Evolutionary conservation across 805 yeast species (phyloP).

Genomic region (Diddensiella transvaalensis): DNA sequence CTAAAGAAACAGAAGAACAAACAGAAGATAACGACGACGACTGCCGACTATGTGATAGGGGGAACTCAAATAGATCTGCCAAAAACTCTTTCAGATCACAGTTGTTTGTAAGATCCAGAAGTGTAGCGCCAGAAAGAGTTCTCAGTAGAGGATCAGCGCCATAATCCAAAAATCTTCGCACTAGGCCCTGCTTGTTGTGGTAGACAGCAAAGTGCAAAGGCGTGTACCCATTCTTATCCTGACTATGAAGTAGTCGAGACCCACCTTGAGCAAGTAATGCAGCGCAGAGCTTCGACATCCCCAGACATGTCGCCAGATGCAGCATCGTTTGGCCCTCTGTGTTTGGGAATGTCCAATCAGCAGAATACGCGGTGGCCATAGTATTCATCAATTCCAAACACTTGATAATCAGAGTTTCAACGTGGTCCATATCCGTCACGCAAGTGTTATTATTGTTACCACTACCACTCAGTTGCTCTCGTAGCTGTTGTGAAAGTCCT

Average conservation of each 20-base stretch:
- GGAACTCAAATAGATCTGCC: conserved; percentile 5
- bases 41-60: conserved; percentile 3
- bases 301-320: conserved; percentile 78
- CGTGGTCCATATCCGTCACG: not conserved
- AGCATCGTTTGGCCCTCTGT: conserved; percentile 81
- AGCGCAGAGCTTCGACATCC: conserved; percentile 57
- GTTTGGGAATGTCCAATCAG: conserved; percentile 67
- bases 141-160: conserved; percentile 55
- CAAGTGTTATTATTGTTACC: conserved; percentile 28
- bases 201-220: conserved; percentile 86
- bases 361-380: conserved; percentile 5
- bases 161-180: conserved; percentile 57
- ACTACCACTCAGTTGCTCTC: conserved; percentile 8
- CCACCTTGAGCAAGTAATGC: conserved; percentile 65
- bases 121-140: conserved; percentile 45
- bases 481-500: conserved; percentile 9
- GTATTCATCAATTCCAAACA: conserved; percentile 20
- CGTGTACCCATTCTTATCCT: conserved; percentile 77
- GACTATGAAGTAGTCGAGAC: conserved; percentile 42
- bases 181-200: conserved; percentile 65
- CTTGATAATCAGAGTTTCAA: conserved; percentile 27
- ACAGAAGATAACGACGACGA: not conserved
- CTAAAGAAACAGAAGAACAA: not conserved
- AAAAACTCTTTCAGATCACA: conserved; percentile 14
- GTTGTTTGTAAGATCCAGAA: conserved; percentile 25